Conservation (phyloP, 176 grass and related monocot species). For the Musa itinerans region DNA sequence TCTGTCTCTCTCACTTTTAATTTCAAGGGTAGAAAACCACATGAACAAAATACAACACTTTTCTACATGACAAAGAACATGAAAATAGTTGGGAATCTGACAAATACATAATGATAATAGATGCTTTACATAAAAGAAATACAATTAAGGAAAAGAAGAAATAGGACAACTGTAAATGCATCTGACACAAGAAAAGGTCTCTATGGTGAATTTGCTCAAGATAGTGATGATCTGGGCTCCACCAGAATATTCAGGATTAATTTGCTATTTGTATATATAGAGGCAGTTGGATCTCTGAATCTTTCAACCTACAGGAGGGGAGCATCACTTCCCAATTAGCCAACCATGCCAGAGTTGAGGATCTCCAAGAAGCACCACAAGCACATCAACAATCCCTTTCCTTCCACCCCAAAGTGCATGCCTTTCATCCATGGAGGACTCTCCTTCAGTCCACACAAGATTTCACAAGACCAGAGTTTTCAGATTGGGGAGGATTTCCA, state of each 20-base stretch:
- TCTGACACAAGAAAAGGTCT: background rate
- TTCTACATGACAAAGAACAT: too few relatives aligned
- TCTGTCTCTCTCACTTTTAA: too few relatives aligned
- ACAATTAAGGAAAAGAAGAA: background rate
- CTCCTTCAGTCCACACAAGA: conserved; percentile 42
- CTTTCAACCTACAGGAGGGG: background rate
- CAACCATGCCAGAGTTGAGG: conserved; percentile 10
- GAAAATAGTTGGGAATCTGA: too few relatives aligned
- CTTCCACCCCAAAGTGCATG: conserved; percentile 17
- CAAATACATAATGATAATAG: too few relatives aligned
- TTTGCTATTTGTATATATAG: background rate
- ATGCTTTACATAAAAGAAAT: background rate
- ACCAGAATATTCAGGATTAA: background rate
- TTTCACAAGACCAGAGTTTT: conserved; percentile 46
- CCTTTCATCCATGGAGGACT: conserved; percentile 34
- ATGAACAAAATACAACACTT: too few relatives aligned
- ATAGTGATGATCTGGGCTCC: background rate
- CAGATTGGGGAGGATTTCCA: conserved; percentile 47
- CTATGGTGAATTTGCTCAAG: background rate
- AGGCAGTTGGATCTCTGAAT: conserved; percentile 1
- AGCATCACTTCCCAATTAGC: background rate
- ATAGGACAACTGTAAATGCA: background rate
- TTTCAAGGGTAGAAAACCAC: too few relatives aligned
- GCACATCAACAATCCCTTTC: conserved; percentile 84
- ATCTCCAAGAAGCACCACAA: conserved; percentile 54